Base-by-base conservation (phyloP, 2,329 filamentous ascomycete genomes). In the Sporothrix curviconia region DNA sequence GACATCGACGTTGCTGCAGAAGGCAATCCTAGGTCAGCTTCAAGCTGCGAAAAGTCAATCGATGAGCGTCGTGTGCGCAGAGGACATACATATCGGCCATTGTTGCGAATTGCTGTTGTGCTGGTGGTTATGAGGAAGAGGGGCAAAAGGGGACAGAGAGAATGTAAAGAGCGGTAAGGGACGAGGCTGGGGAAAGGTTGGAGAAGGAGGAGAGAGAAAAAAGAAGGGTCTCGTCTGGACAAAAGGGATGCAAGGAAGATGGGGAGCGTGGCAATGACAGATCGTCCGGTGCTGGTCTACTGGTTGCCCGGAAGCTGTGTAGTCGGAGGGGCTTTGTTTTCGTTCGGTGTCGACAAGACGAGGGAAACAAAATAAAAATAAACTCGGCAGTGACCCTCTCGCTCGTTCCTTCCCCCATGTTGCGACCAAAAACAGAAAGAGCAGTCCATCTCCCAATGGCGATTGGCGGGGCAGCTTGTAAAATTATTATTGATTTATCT, bases 1-100 rank as follows among this genome's bases (percentile, higher is more conserved):
- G 66, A 99, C 88, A 77, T 99, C 94, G 72, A 97, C 90, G 70
- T 90, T 86, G 74, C 91, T 95, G 74, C 14, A 59, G 22, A 42
- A 28, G 8, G 32, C 28, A 22, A 19, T 17, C n/a, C 19, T 30
- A 19, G 34, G 39, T 51, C 39, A 37, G 32, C 32, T 14, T 3
- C 14, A 19, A 39, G 19, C 12, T 40, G 32, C 11, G 11, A 15
- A 14, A 25, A 15, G 49, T 19, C 34, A 42, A 43, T 49, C 34
- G 25, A 37, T 7, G 17, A 54, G 43, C 43, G 30, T 24, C 22
- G 25, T 30, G 56, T 17, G 15, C 22, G n/a, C 17, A 22, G 17
- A 5, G 12, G 32, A 51, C 56, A 25, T 49, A 58, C 56, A 58
- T 51, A 19, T 58, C 56, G 51, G 58, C 58, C 58, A 59, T 59